phyloP scores from a whole-genome alignment of 345 rosid species.

The Reutealis trisperma region DNA sequence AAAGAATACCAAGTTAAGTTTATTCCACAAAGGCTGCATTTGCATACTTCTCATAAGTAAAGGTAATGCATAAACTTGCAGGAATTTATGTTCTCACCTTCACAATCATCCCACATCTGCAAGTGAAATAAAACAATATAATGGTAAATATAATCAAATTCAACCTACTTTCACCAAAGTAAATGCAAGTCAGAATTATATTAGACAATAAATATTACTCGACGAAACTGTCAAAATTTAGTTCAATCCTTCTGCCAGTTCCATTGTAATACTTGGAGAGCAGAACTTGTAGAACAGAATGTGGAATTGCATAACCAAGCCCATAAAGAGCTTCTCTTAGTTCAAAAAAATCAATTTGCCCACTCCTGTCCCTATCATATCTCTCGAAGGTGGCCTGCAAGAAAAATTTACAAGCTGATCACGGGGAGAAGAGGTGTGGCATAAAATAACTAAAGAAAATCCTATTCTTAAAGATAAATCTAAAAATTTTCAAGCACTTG shows the following conservation, averaged over 20 bases:
- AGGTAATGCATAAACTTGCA: too few relatives aligned
- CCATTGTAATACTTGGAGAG: slow-evolving; percentile 51
- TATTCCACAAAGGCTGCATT: too few relatives aligned
- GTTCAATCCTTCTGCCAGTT: slow-evolving; percentile 47
- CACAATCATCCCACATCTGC: slow-evolving; percentile 78
- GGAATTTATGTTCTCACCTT: slow-evolving; percentile 43
- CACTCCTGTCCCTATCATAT: slow-evolving; percentile 66
- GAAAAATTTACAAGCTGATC: not conserved
- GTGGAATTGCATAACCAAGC: slow-evolving; percentile 60
- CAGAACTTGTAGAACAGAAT: slow-evolving; percentile 62
- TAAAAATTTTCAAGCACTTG: too few relatives aligned
- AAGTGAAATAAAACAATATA: slow-evolving; percentile 15
- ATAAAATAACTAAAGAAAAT: too few relatives aligned
- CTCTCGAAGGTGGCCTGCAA: slow-evolving; percentile 60
- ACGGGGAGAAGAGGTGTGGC: too few relatives aligned
- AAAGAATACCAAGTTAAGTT: too few relatives aligned
- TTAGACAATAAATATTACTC: slow-evolving; percentile 45
- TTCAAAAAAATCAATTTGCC: slow-evolving; percentile 54
- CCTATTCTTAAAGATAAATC: too few relatives aligned
- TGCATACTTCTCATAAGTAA: too few relatives aligned
- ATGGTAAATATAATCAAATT: not conserved
- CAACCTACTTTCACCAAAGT: not conserved
- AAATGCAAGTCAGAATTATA: not conserved
- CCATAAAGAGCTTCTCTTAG: slow-evolving; percentile 63
- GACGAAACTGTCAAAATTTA: slow-evolving; percentile 60